Evolutionary conservation across 176 grass and related monocot genomes (phyloP), one percentile per base, ranked within the genome.

Genomic region (Oryza brachyantha): DNA sequence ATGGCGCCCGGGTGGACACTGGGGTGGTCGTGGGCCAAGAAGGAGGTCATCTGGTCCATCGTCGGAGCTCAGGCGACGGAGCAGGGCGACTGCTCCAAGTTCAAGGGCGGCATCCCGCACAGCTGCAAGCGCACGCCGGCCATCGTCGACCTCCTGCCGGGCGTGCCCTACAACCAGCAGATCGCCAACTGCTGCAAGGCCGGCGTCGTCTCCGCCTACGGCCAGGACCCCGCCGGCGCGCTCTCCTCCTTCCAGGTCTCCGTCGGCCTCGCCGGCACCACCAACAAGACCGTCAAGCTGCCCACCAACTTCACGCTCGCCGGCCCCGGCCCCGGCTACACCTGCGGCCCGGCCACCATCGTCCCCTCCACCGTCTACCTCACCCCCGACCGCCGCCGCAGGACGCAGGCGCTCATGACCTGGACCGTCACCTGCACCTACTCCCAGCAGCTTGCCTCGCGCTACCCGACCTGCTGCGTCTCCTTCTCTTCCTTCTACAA

Each of bases 41-140:
- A 98, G 39, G 92, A 99, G 86, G 96, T 99, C 52, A 99, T 99
- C 64, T 99, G 96, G 96, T 99, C 96, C 40, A 99, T 99, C 78
- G 87, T 99, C 1, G 96, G 96, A 1, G 92, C 96, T 0, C 96
- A 95, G 69, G 77, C 92, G 0, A 93, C 92, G 1, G 92, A 99
- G 60, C 92, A 99, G 59, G 96, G 96, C 14, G 96, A 99, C 83
- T 95, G 96, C 87, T 95, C 92, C 68, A 98, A 94, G 85, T 98
- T 98, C 90, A 98, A 98, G 70, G 92, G 39, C 55, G 60, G 76
- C 81, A 64, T 86, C 69, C 96, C 95, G 4, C 92, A 94, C 88
- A 84, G 78, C 72, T 98, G 96, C 88, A 98, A 94, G 84, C 81
- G 46, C 52, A 94, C 90, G 0, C 96, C 92, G 3, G 11, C 85